Evolutionary conservation across 1,284 basidiomycete species (phyloP), one percentile per base, ranked within the genome.

Genomic region (Hortiboletus rubellus): DNA sequence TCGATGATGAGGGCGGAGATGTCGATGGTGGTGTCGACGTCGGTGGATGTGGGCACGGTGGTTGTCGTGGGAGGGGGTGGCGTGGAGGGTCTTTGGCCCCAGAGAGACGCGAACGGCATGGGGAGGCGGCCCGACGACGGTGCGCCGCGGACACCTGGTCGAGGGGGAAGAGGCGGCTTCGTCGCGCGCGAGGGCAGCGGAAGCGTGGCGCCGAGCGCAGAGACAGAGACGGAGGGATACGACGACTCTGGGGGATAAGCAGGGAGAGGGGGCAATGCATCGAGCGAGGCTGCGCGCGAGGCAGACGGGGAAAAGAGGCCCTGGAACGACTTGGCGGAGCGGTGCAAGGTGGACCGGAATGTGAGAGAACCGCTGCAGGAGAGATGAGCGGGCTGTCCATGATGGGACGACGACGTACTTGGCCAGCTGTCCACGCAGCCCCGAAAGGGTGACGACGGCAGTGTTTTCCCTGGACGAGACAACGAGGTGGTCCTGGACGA

Each of bases 401-500:
- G 61, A 55, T 58, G 57, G 27, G 27, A 47, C 9, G 38, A 30
- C 4, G 45, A 74, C 80, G 50, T 70, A 89, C 87, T 79, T 77
- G 52, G 76, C 74, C 22, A 94, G 70, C 11, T 76, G 80, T 11
- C 91, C 92, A 41, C 93, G 78, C 22, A 96, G 74, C 11, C 93
- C 94, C 2, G 92, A 94, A 31, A 94, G 76, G 0, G 92, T 93
- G 7, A 94, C 80, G 14, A 92, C 72, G 37, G 83, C 79, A 22
- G 78, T 72, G 54, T 75, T 72, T 55, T 75, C 78, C 47, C 74
- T 71, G 11, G 79, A 77, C 1, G 77, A 65, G 12, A 74, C 79
- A 27, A 84, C 77, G 56, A 94, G 73, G 69, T 95, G 93, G 65
- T 94, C 92, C 66, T 83, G 85, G 37, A 94, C 76, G 57, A 91